Base-by-base conservation (phyloP, 2,329 filamentous ascomycete species). In the Fusarium incarnatum region DNA sequence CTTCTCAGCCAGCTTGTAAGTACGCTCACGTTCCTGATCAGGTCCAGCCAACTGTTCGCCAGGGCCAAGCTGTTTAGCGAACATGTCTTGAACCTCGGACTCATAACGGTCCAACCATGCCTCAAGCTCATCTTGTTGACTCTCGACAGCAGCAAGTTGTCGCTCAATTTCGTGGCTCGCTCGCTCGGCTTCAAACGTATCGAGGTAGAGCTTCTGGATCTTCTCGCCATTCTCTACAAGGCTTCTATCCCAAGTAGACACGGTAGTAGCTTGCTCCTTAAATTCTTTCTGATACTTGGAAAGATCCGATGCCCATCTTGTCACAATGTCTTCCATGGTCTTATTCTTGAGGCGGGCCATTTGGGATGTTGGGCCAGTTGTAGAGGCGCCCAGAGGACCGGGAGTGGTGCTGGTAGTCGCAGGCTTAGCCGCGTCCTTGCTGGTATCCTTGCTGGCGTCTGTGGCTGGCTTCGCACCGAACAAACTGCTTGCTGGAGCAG, bases 251-350 rank as follows among this genome's bases (percentile, higher is more conserved):
- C 97, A 99, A 46, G 88, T 86, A 15, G 94, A 92, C 16, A 98
- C 93, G 70, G 94, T 92, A 66, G 90, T 88, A 7, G 97, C 95
- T 79, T 98, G 94, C 34, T 91, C 88, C 78, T 97, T 94, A 83
- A 98, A 99, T 63, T 97, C 94, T 79, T 97, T 97, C 77, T 98
- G 95, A 77, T 99, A 98, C 77, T 97, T 97, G 56, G 94, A 92
- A 52, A 99, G 85, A 77, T 98, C 96, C 0, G 94, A 94, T 3
- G 96, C 96, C 96, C 96, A 99, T 32, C 94, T 90, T 6, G 94
- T 98, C 71, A 99, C 94, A 70, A 99, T 98, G 79, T 99, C 96
- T 77, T 99, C 96, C 92, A 99, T 98, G 1, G 95, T 97, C 83
- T 97, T 98, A 81, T 98, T 97, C 85, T 97, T 97, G 40, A 99